These are phyloP conservation scores for Musa beccarii DNA, from an alignment of 176 grass and related monocot species.

Conservation along the genomic window DNA sequence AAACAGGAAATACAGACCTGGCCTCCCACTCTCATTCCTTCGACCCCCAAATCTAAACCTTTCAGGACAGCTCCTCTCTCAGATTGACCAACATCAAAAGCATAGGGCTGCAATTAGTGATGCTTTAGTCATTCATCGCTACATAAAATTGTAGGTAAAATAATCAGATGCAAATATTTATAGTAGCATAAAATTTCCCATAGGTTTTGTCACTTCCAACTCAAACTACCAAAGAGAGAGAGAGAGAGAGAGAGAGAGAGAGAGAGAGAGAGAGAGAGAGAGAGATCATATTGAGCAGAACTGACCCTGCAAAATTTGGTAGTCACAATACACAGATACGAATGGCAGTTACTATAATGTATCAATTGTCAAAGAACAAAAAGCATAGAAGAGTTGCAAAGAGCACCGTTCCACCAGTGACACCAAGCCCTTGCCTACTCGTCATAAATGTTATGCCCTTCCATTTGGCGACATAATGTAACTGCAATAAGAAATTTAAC, in stretches of 20 bases:
- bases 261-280: too few species aligned
- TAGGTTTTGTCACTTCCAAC: too few species aligned
- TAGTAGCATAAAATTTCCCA: too few species aligned
- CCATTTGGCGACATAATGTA: slow-evolving; percentile 99
- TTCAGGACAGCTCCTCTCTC: slow-evolving; percentile 81
- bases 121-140: not conserved
- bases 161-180: not conserved
- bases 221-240: too few species aligned
- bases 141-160: too few species aligned
- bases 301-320: too few species aligned
- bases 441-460: slow-evolving; percentile 99
- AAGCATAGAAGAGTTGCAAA: not conserved
- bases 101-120: slow-evolving; percentile 59
- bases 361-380: not conserved
- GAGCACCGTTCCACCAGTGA: slow-evolving; percentile 77
- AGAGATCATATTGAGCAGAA: too few species aligned
- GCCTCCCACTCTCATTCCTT: slow-evolving; percentile 94
- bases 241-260: too few species aligned
- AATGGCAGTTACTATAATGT: not conserved
- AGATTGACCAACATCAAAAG: slow-evolving; percentile 92
- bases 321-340: not conserved
- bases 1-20: slow-evolving; percentile 43
- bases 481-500: slow-evolving; percentile 35
- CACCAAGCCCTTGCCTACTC: slow-evolving; percentile 84
- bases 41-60: slow-evolving; percentile 93